Conservation (phyloP, 345 rosid genomes). For the Luvunga scandens region DNA sequence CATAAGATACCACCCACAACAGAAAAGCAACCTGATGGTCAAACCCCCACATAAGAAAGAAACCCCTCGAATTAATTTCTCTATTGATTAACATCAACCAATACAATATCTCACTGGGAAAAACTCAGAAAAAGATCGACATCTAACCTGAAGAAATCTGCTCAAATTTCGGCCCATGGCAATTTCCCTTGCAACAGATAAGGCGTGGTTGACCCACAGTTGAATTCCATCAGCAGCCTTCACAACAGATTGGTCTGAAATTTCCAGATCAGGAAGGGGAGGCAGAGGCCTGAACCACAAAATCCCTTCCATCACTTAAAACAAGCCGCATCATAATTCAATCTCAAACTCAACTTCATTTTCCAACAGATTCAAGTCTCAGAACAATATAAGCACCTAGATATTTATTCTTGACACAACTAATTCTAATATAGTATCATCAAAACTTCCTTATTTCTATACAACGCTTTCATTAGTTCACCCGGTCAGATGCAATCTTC, state of each 20-base stretch:
- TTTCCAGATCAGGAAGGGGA: conserved; percentile 81
- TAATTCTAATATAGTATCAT: too few relatives aligned
- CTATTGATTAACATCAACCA: background rate
- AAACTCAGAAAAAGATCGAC: background rate
- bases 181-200: conserved; percentile 68
- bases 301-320: conserved; percentile 6
- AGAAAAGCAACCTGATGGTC: conserved; percentile 51
- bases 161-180: conserved; percentile 58
- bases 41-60: background rate
- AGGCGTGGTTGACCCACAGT: conserved; percentile 49
- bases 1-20: conserved; percentile 56
- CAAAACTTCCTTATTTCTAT: background rate
- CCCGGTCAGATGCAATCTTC: background rate
- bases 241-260: conserved; percentile 61
- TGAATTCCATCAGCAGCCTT: conserved; percentile 51
- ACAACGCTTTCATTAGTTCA: background rate
- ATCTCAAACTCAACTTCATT: background rate
- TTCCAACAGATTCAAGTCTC: background rate
- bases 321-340: background rate
- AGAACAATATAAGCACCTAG: background rate
- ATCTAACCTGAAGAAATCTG: conserved; percentile 64
- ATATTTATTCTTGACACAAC: background rate
- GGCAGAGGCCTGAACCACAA: conserved; percentile 75
- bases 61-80: background rate
- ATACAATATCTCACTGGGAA: background rate